phyloP scores from a whole-genome alignment of 129 eudicot species.

The Gnaphalium uliginosum region DNA sequence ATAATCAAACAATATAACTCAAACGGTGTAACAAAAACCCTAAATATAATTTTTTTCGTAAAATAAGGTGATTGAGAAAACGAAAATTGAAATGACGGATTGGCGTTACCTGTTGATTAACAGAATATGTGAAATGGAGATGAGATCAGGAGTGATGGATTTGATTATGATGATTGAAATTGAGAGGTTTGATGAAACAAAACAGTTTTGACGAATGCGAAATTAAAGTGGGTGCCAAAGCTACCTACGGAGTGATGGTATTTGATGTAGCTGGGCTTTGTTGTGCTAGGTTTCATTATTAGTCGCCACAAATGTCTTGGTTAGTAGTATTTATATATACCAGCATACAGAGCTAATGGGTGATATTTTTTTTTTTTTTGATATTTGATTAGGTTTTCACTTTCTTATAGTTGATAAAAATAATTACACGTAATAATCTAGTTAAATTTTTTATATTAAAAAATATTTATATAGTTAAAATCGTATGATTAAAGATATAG shows the following conservation, averaged over 20 bases:
- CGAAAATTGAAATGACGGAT: background rate
- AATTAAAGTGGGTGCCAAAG: constrained; percentile 16
- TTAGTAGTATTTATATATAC: no score
- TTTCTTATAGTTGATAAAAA: no score
- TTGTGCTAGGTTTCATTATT: constrained; percentile 31
- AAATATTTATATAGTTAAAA: no score
- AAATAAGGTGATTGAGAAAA: background rate
- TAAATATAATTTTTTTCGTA: background rate
- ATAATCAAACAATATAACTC: constrained; percentile 12
- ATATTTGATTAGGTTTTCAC: no score
- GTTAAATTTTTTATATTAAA: no score
- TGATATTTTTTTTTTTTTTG: no score
- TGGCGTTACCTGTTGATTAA: background rate
- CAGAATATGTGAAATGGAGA: background rate
- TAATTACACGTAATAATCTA: no score
- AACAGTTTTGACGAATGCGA: constrained; percentile 7
- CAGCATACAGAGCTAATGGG: no score
- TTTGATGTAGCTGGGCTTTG: constrained; percentile 21
- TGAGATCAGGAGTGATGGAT: constrained; percentile 2
- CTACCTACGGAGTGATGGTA: constrained; percentile 20
- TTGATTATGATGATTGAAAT: constrained; percentile 21
- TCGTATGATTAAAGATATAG: no score
- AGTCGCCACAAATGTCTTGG: no score
- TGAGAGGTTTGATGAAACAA: constrained; percentile 17
- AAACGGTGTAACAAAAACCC: constrained; percentile 24